phyloP scores from a whole-genome alignment of 2,329 filamentous ascomycete genomes.

The Passalora sequoiae region DNA sequence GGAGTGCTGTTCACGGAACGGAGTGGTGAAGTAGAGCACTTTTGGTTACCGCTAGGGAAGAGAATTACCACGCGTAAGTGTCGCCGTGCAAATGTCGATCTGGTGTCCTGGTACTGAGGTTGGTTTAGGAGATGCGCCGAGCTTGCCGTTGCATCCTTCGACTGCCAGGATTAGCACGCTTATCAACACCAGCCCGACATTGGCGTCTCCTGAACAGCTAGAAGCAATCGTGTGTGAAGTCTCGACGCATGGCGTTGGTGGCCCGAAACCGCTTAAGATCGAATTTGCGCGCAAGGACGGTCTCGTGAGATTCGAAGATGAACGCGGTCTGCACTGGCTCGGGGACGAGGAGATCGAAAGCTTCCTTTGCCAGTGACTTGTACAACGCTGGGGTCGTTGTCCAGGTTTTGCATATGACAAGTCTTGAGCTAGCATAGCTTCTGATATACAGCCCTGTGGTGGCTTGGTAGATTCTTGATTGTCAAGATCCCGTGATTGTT shows the following conservation, averaged over 20 bases:
- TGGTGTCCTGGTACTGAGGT: conserved; percentile 1
- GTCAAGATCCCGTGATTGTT: conserved; percentile 28
- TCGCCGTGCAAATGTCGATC: not conserved
- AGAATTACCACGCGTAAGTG: conserved; percentile 26
- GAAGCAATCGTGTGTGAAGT: conserved; percentile 23
- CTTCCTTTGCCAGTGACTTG: conserved; percentile 29
- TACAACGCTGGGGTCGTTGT: too few species aligned
- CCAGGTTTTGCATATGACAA: not conserved
- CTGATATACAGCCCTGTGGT: too few species aligned
- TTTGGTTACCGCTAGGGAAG: conserved; percentile 31
- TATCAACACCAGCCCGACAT: conserved; percentile 22
- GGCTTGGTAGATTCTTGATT: too few species aligned
- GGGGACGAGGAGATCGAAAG: conserved; percentile 33
- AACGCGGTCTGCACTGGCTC: conserved; percentile 27
- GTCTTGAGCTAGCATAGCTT: not conserved
- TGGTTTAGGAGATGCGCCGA: conserved; percentile 24
- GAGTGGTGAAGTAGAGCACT: conserved; percentile 22
- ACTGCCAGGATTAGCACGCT: conserved; percentile 29
- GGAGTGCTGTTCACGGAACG: conserved; percentile 28
- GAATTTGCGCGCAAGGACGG: conserved; percentile 33
- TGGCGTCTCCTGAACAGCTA: conserved; percentile 22
- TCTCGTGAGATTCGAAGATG: conserved; percentile 30
- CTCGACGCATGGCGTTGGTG: conserved; percentile 12
- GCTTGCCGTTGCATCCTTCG: conserved; percentile 27
- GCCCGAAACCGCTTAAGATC: conserved; percentile 8